Conservation (phyloP, 768 basidiomycete genomes). For the Lactifluus echinatus region DNA sequence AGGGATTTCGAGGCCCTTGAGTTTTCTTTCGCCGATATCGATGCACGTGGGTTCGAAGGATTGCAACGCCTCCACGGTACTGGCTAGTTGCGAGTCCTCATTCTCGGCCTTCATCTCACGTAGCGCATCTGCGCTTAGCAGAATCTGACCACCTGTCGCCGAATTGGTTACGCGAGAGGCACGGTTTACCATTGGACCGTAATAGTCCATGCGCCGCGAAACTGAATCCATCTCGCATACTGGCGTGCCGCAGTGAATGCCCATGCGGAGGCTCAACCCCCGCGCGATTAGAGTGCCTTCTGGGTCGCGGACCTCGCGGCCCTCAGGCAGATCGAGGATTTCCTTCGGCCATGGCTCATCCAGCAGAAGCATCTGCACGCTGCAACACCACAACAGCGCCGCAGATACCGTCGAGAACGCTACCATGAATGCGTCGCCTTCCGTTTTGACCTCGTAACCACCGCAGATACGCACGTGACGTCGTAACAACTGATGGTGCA, state of each 20-base stretch:
- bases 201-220: conserved; percentile 95
- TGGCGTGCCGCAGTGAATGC: conserved; percentile 87
- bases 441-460: conserved; percentile 98
- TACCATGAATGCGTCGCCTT: conserved; percentile 99
- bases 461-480: conserved; percentile 82
- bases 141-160: conserved; percentile 90
- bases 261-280: conserved; percentile 94
- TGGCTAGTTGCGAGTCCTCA: conserved; percentile 31
- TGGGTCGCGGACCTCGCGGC: conserved; percentile 63
- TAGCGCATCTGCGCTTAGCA: conserved; percentile 81
- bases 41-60: conserved; percentile 61
- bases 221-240: conserved; percentile 76
- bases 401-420: conserved; percentile 86
- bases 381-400: conserved; percentile 85
- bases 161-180: conserved; percentile 74
- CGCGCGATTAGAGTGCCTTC: conserved; percentile 65
- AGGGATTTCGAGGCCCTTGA: conserved; percentile 91
- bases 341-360: conserved; percentile 86
- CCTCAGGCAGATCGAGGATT: conserved; percentile 88
- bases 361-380: conserved; percentile 76
- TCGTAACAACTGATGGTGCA: conserved; percentile 83
- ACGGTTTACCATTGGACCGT: conserved; percentile 93
- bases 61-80: conserved; percentile 65
- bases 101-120: conserved; percentile 59
- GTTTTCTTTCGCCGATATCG: conserved; percentile 80